A percentile compares a stretch with the other conserved stretches of the same genome.
phyloP scores from a whole-genome alignment of 208 protist genomes.

The Trypanosoma congolense region DNA sequence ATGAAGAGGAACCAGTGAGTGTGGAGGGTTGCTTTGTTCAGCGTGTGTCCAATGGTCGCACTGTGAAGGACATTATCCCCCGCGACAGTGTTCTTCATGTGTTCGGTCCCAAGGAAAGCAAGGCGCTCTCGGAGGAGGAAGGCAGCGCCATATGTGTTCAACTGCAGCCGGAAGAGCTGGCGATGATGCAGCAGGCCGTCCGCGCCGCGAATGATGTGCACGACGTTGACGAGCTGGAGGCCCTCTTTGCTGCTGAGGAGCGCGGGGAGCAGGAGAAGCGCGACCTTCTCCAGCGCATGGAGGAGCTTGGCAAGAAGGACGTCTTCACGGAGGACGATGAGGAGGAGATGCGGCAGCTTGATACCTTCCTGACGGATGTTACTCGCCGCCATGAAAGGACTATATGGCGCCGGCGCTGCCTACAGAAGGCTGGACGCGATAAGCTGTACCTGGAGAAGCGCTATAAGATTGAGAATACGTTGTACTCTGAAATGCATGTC shows the following conservation, averaged over 20 bases:
- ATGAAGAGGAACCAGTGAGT: constrained; percentile 22
- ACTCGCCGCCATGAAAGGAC: constrained; percentile 54
- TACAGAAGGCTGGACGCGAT: constrained; percentile 55
- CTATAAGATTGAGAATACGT: constrained; percentile 28
- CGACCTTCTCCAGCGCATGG: constrained; percentile 45
- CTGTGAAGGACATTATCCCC: constrained; percentile 60
- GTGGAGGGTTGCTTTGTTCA: constrained; percentile 52
- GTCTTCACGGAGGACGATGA: constrained; percentile 58
- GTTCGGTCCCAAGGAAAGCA: constrained; percentile 37
- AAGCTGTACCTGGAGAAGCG: constrained; percentile 51
- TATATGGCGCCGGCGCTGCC: constrained; percentile 45
- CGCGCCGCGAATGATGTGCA: constrained; percentile 35
- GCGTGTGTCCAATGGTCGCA: constrained; percentile 39
- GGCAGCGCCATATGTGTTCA: constrained; percentile 45
- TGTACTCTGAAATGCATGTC: constrained; percentile 55
- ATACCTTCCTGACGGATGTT: constrained; percentile 37
- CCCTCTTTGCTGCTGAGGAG: constrained; percentile 36
- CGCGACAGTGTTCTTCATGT: constrained; percentile 51
- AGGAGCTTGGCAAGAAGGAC: constrained; percentile 39
- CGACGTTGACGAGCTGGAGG: constrained; percentile 63
- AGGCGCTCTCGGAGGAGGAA: constrained; percentile 28
- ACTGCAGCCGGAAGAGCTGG: constrained; percentile 35
- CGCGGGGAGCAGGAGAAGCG: constrained; percentile 57
- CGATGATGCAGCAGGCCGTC: constrained; percentile 31
- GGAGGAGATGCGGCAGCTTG: constrained; percentile 69